Percentiles rank a stretch among this genome's conserved stretches.
Conservation (phyloP, 139 green algal species). For the Tetratostichococcus sp. region DNA sequence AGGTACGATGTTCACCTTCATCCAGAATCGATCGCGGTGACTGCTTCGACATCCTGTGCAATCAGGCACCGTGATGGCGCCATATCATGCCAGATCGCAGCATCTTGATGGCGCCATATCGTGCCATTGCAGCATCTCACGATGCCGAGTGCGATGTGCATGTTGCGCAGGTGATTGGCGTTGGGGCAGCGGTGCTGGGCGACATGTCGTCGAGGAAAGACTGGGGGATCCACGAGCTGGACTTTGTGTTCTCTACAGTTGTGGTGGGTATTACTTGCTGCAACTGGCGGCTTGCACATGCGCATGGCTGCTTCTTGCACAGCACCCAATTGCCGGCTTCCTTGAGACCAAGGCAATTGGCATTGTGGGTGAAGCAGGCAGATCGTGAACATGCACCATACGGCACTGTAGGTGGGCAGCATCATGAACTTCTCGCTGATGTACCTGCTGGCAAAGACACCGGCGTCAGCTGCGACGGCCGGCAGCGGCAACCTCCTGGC, state of each 20-base stretch:
- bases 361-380: too few relatives aligned
- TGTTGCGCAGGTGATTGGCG: conserved; percentile 81
- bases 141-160: too few relatives aligned
- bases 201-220: conserved; percentile 92
- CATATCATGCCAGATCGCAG: too few relatives aligned
- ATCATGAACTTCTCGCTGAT: conserved; percentile 96
- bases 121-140: too few relatives aligned
- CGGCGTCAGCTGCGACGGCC: conserved; percentile 25
- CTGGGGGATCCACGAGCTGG: conserved; percentile 94
- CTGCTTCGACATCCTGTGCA: too few relatives aligned
- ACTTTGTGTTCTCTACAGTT: conserved; percentile 96
- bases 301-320: not conserved
- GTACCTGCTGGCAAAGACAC: conserved; percentile 87
- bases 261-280: conserved; percentile 43
- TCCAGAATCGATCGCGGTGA: not conserved
- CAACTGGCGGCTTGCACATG: too few relatives aligned
- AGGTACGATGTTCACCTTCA: conserved; percentile 31
- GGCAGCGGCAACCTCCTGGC: conserved; percentile 38
- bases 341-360: too few relatives aligned
- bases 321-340: too few relatives aligned
- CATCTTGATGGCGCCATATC: too few relatives aligned
- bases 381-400: not conserved
- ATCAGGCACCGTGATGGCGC: too few relatives aligned
- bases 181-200: conserved; percentile 83
- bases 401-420: conserved; percentile 64